A percentile compares a stretch with the other conserved stretches of the same genome.
phyloP scores from a whole-genome alignment of 129 eudicot species.

The Pittosporum tobira region DNA sequence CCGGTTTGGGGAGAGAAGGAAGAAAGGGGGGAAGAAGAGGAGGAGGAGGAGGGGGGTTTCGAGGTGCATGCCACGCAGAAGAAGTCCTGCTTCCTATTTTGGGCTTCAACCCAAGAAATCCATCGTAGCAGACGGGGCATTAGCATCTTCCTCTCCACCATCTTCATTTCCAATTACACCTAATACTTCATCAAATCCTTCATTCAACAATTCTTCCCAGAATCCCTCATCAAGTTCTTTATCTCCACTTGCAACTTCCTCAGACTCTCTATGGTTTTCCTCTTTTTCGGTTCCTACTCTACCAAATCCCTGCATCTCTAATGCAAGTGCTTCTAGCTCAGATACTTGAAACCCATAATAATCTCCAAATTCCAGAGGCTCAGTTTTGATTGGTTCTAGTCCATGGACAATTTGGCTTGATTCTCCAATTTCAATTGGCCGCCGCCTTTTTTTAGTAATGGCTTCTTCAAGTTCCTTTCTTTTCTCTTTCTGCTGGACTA shows the following conservation, averaged over 20 bases:
- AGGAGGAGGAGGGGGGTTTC: too few relatives aligned
- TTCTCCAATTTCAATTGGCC: slow-evolving; percentile 23
- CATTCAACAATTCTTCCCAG: slow-evolving; percentile 65
- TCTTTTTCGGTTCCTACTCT: slow-evolving; percentile 34
- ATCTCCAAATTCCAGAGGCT: slow-evolving; percentile 43
- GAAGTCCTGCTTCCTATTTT: slow-evolving; percentile 18
- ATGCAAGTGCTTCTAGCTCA: slow-evolving; percentile 76
- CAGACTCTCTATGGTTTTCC: slow-evolving; percentile 23
- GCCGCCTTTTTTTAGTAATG: slow-evolving; percentile 41
- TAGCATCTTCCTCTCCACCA: slow-evolving; percentile 35
- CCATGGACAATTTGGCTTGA: slow-evolving; percentile 22
- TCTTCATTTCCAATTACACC: slow-evolving; percentile 15
- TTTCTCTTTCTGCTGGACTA: slow-evolving; percentile 39
- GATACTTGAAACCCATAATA: slow-evolving; percentile 29
- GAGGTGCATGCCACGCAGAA: too few relatives aligned
- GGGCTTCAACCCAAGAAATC: slow-evolving; percentile 61
- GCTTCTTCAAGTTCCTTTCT: slow-evolving; percentile 50
- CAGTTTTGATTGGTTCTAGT: slow-evolving; percentile 30
- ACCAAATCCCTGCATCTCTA: slow-evolving; percentile 83
- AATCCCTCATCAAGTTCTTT: slow-evolving; percentile 76
- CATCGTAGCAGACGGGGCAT: slow-evolving; percentile 53
- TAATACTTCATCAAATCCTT: slow-evolving; percentile 32
- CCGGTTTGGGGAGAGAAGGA: too few relatives aligned
- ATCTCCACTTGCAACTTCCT: slow-evolving; percentile 24
- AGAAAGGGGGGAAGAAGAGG: too few relatives aligned